phyloP scores from a whole-genome alignment of 2,329 filamentous ascomycete genomes.

The Apiospora saccharicola region DNA sequence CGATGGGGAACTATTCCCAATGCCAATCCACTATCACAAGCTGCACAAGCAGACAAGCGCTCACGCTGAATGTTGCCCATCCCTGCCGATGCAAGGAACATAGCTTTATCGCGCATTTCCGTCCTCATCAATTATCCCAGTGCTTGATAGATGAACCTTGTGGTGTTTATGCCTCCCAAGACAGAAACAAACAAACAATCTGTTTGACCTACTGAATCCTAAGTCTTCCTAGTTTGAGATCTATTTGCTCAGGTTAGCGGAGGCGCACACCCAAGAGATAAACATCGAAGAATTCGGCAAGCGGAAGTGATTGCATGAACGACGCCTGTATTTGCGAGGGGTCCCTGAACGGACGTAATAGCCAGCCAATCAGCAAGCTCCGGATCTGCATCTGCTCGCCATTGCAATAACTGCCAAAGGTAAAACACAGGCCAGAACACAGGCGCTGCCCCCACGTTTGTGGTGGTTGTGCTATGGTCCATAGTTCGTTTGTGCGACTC shows the following conservation, averaged over 20 bases:
- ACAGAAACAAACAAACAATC: conserved; percentile 2
- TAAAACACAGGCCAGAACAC: neutral
- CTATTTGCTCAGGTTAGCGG: neutral
- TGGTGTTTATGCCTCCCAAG: neutral
- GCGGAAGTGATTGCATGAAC: conserved; percentile 19
- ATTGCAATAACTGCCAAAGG: neutral
- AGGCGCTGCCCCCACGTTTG: neutral
- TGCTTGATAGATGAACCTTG: neutral
- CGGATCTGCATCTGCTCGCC: conserved; percentile 1
- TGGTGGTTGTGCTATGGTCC: conserved; percentile 6
- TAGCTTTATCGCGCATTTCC: conserved; percentile 21
- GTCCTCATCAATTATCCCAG: neutral
- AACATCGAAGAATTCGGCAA: neutral
- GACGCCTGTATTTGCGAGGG: neutral
- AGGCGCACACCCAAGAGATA: neutral
- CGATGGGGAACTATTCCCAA: neutral
- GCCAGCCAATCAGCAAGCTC: neutral
- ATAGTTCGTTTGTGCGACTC: conserved; percentile 11
- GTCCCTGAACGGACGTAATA: conserved; percentile 1
- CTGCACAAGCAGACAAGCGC: conserved; percentile 9
- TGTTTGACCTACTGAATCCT: neutral
- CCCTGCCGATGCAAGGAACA: conserved; percentile 22
- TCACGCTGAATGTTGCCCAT: neutral
- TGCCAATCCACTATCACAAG: conserved; percentile 15
- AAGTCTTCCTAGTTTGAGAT: neutral